Evolutionary conservation across 768 basidiomycete genomes (phyloP).

Genomic region (Trichaptum fuscoviolaceum): DNA sequence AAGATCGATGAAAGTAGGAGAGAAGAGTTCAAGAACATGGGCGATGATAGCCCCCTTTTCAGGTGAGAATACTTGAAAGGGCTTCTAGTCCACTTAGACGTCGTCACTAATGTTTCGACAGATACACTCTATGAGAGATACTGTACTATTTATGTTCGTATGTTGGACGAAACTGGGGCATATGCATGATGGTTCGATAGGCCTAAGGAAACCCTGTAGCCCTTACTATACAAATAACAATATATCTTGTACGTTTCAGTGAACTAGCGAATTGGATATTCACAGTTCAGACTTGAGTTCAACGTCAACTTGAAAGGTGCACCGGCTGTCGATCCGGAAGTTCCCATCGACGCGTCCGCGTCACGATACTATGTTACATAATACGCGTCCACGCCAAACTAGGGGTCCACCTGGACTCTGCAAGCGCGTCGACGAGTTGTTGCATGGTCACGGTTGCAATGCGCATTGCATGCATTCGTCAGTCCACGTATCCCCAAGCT

Average conservation of each 20-base stretch:
- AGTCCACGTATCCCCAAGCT: background rate
- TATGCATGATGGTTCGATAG: too few species aligned
- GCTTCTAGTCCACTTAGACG: background rate
- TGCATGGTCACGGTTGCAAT: background rate
- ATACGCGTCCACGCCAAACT: background rate
- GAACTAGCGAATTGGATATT: too few species aligned
- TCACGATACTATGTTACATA: background rate
- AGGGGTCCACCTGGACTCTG: too few species aligned
- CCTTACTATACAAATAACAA: too few species aligned
- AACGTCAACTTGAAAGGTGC: too few species aligned
- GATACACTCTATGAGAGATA: background rate
- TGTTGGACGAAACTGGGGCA: background rate
- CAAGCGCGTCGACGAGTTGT: background rate
- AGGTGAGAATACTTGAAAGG: slow-evolving; percentile 26
- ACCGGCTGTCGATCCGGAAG: background rate
- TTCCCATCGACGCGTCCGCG: background rate
- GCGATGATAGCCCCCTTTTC: slow-evolving; percentile 52
- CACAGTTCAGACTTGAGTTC: too few species aligned
- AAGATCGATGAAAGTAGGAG: slow-evolving; percentile 35
- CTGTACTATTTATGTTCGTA: background rate
- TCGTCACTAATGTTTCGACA: background rate
- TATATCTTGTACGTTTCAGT: too few species aligned
- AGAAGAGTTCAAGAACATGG: slow-evolving; percentile 42
- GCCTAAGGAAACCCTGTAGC: too few species aligned
- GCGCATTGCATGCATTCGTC: background rate